Percentiles rank a stretch among this genome's conserved stretches.
These are phyloP conservation scores for Apiotrichum sp. DNA, from an alignment of 1,284 basidiomycete species.

Conservation along the genomic window DNA sequence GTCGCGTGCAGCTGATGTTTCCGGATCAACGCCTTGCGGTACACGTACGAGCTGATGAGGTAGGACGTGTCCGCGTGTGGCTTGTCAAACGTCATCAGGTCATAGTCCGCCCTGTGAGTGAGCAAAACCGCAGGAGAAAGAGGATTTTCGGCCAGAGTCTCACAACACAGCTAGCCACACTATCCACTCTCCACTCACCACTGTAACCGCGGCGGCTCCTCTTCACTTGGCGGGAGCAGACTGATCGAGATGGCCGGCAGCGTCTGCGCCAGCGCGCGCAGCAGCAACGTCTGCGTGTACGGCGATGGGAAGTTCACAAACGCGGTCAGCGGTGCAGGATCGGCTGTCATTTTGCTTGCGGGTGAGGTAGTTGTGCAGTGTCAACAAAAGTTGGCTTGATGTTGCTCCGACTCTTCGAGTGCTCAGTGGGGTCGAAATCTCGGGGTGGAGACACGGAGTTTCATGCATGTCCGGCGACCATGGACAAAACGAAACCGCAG, in stretches of 20 bases:
- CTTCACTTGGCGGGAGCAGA: conserved; percentile 25
- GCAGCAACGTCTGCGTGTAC: conserved; percentile 64
- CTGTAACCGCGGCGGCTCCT: conserved; percentile 38
- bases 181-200: conserved; percentile 31
- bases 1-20: conserved; percentile 86
- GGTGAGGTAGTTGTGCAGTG: no score
- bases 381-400: no score
- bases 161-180: no score
- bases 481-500: no score
- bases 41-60: conserved; percentile 78
- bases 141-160: no score
- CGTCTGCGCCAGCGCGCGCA: conserved; percentile 53
- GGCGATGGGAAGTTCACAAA: conserved; percentile 73
- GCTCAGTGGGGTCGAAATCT: no score
- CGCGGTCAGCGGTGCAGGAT: conserved; percentile 41
- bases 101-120: conserved; percentile 54
- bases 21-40: conserved; percentile 87
- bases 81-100: conserved; percentile 69
- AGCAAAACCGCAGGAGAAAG: conserved; percentile 31
- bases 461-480: no score
- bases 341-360: no score
- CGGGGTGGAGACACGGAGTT: no score
- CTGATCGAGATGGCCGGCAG: conserved; percentile 34
- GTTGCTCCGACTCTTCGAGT: no score
- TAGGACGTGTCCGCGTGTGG: conserved; percentile 51